Conservation (phyloP, 2,329 filamentous ascomycete genomes). For the Thielaviopsis cerberus region DNA sequence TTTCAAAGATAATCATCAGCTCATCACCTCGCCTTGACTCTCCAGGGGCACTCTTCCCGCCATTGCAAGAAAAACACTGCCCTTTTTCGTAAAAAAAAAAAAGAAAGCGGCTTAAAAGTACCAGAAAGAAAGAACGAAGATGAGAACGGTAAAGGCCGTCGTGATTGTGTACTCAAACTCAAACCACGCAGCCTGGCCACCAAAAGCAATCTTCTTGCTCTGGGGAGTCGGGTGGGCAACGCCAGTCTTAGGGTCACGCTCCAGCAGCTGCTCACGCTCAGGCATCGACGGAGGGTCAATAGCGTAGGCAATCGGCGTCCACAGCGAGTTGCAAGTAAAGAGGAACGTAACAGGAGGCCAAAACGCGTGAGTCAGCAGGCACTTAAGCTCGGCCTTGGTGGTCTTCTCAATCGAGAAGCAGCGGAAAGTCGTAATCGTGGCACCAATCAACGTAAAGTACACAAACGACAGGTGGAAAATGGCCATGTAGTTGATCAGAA, state of each 20-base stretch:
- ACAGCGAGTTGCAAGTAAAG: slow-evolving; percentile 34
- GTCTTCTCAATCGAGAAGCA: slow-evolving; percentile 25
- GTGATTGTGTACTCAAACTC: slow-evolving; percentile 35
- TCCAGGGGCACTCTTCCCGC: neutral
- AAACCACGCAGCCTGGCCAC: slow-evolving; percentile 34
- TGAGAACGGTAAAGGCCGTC: slow-evolving; percentile 29
- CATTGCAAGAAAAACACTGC: neutral
- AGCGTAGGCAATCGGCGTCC: slow-evolving; percentile 41
- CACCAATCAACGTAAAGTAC: slow-evolving; percentile 31
- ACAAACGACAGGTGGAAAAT: slow-evolving; percentile 36
- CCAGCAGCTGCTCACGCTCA: slow-evolving; percentile 36
- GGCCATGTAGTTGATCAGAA: slow-evolving; percentile 37
- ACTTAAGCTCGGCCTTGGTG: slow-evolving; percentile 26
- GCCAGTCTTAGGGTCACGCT: slow-evolving; percentile 34
- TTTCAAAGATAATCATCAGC: slow-evolving; percentile 4
- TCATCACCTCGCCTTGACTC: slow-evolving; percentile 1
- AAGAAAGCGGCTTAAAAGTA: slow-evolving; percentile 10
- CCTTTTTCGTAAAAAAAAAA: neutral
- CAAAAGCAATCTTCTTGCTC: slow-evolving; percentile 37
- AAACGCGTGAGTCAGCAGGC: slow-evolving; percentile 39
- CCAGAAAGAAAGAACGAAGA: slow-evolving; percentile 27
- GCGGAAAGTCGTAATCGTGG: slow-evolving; percentile 31
- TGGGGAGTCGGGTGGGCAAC: slow-evolving; percentile 31
- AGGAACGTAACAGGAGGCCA: slow-evolving; percentile 43
- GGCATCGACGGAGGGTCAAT: slow-evolving; percentile 40